Evolutionary conservation across 495 filamentous ascomycete genomes (phyloP).

Genomic region (Aspergillus wentii): DNA sequence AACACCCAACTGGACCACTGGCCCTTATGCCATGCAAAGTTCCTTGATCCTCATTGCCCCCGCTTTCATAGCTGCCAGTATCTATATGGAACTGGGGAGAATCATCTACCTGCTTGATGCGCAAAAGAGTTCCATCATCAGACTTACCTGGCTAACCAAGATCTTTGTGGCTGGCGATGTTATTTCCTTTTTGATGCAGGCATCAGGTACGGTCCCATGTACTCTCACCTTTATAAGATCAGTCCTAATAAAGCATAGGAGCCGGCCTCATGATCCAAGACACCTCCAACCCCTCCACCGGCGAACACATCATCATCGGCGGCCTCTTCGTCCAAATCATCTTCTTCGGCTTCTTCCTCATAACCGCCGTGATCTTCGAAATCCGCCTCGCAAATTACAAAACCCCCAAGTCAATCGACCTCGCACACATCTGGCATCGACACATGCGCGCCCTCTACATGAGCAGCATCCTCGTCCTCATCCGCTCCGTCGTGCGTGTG

Average conservation of each 20-base stretch:
- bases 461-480: constrained; percentile 49
- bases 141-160: constrained; percentile 41
- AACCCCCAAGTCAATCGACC: constrained; percentile 14
- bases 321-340: constrained; percentile 48
- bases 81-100: constrained; percentile 54
- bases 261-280: constrained; percentile 30
- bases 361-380: constrained; percentile 40
- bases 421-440: constrained; percentile 40
- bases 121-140: constrained; percentile 34
- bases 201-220: constrained; percentile 15
- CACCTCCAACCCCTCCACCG: constrained; percentile 9
- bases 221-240: neutral
- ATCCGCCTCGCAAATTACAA: constrained; percentile 21
- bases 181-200: constrained; percentile 40
- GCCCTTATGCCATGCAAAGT: constrained; percentile 48
- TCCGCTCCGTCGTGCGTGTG: constrained; percentile 57
- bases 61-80: constrained; percentile 48
- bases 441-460: constrained; percentile 50
- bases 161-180: constrained; percentile 33
- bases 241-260: constrained; percentile 12
- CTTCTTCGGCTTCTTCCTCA: constrained; percentile 49
- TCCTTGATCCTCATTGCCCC: constrained; percentile 48
- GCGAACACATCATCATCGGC: constrained; percentile 38
- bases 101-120: constrained; percentile 41
- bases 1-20: constrained; percentile 18